A percentile compares a stretch with the other conserved stretches of the same genome.
Conservation (phyloP, 1,139 yeast species). For the Petasospora rhodanensis region DNA sequence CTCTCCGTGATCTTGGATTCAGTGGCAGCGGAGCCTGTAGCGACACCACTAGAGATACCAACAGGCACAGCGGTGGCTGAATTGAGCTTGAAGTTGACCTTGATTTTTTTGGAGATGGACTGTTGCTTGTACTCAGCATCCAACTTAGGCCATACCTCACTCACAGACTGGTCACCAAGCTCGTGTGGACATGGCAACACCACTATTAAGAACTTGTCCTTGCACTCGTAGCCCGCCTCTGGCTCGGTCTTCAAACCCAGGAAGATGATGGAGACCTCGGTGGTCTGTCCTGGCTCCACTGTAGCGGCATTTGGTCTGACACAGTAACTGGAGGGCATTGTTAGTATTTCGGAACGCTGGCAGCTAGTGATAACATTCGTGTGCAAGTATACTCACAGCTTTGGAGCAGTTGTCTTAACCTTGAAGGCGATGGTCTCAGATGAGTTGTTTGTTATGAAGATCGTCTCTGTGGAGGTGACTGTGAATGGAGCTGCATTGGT, state of each 20-base stretch:
- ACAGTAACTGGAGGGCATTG: conserved; percentile 44
- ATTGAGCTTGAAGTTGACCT: conserved; percentile 54
- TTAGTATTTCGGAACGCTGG: conserved; percentile 10
- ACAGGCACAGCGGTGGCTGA: conserved; percentile 17
- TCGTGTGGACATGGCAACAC: conserved; percentile 69
- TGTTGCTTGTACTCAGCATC: conserved; percentile 58
- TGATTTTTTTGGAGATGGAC: conserved; percentile 69
- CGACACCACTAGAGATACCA: conserved; percentile 15
- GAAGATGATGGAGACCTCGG: conserved; percentile 75
- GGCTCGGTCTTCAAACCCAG: conserved; percentile 82
- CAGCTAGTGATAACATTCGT: background rate
- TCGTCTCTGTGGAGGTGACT: conserved; percentile 63
- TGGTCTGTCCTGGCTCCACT: conserved; percentile 67
- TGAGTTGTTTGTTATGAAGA: conserved; percentile 65
- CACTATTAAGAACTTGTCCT: conserved; percentile 89
- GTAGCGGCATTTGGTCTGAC: conserved; percentile 93
- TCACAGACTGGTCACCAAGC: conserved; percentile 50
- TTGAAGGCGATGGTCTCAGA: conserved; percentile 69
- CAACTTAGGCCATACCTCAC: conserved; percentile 69
- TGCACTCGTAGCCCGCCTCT: conserved; percentile 66
- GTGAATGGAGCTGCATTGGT: conserved; percentile 51
- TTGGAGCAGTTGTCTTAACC: conserved; percentile 98
- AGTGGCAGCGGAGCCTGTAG: conserved; percentile 14
- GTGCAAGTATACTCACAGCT: conserved; percentile 42
- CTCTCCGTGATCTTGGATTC: conserved; percentile 9